Percentiles rank a stretch among this genome's conserved stretches.
Conservation (phyloP, 2,329 filamentous ascomycete genomes). For the Bipolaris sorokiniana region DNA sequence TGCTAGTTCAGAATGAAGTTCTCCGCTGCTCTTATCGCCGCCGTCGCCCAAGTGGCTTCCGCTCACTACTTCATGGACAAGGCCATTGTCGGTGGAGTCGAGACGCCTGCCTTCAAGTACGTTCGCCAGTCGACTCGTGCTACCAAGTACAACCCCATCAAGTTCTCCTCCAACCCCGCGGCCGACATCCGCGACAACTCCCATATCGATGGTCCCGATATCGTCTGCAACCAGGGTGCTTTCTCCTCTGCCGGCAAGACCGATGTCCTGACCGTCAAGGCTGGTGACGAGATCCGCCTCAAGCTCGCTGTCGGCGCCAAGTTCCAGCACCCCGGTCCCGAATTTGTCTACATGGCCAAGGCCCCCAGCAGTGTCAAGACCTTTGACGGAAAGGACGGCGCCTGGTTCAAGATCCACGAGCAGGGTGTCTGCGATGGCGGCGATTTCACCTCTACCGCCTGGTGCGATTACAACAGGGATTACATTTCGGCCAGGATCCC, state of each 20-base stretch:
- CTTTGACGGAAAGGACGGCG: slow-evolving; percentile 30
- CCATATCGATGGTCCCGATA: slow-evolving; percentile 29
- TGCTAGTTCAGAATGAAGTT: slow-evolving; percentile 17
- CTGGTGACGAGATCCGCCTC: slow-evolving; percentile 29
- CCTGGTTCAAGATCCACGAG: slow-evolving; percentile 44
- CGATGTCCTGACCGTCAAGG: slow-evolving; percentile 28
- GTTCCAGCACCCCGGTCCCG: slow-evolving; percentile 35
- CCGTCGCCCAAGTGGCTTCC: slow-evolving; percentile 21
- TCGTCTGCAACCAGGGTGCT: slow-evolving; percentile 33
- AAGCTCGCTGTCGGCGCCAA: slow-evolving; percentile 30
- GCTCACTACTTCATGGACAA: slow-evolving; percentile 38
- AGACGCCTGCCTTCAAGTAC: slow-evolving; percentile 28
- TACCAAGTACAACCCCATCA: slow-evolving; percentile 36
- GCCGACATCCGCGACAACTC: slow-evolving; percentile 30
- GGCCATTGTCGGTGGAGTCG: slow-evolving; percentile 20
- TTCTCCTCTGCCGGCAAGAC: slow-evolving; percentile 23
- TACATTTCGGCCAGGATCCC: slow-evolving; percentile 47
- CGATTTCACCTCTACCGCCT: slow-evolving; percentile 27
- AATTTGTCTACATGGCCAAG: slow-evolving; percentile 38
- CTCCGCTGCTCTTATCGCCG: slow-evolving; percentile 8
- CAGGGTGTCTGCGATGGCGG: slow-evolving; percentile 27
- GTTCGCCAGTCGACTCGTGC: slow-evolving; percentile 27
- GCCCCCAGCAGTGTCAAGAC: slow-evolving; percentile 26
- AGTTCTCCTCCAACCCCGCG: slow-evolving; percentile 21
- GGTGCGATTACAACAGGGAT: slow-evolving; percentile 34